A percentile compares a stretch with the other conserved stretches of the same genome.
These are phyloP conservation scores for Kwoniella dendrophila DNA, from an alignment of 768 basidiomycete species.

Conservation along the genomic window DNA sequence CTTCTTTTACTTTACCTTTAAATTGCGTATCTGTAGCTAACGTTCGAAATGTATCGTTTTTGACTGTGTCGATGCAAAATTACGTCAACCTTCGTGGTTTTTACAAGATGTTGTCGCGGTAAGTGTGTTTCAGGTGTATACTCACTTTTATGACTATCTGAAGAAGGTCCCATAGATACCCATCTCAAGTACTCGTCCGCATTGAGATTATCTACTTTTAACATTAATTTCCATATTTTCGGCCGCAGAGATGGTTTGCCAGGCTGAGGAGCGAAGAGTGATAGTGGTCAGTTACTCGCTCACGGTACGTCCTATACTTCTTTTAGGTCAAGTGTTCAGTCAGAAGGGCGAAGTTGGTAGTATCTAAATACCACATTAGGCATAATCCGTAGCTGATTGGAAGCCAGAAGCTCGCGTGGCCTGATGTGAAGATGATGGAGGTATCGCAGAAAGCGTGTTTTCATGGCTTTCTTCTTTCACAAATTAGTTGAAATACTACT, in stretches of 20 bases:
- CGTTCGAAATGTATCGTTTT: constrained; percentile 96
- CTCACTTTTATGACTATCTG: constrained; percentile 56
- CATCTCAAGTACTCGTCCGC: constrained; percentile 61
- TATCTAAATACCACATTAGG: no score
- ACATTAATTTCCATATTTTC: constrained; percentile 86
- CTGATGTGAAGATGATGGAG: no score
- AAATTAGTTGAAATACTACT: constrained; percentile 42
- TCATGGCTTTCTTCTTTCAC: not conserved
- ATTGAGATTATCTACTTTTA: constrained; percentile 78
- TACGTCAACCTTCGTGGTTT: not conserved
- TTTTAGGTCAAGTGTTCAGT: no score
- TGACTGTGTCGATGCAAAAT: constrained; percentile 57
- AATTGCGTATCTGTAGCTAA: constrained; percentile 96
- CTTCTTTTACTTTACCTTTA: constrained; percentile 93
- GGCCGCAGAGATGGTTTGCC: constrained; percentile 40
- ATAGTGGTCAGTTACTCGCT: not conserved
- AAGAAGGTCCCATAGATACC: constrained; percentile 50
- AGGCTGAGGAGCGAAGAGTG: constrained; percentile 1
- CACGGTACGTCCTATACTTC: no score
- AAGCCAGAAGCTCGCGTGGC: not conserved
- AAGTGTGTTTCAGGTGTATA: no score
- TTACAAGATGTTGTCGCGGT: no score
- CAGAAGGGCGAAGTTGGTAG: no score
- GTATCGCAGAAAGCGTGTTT: no score
- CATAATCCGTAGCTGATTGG: no score